Conservation (phyloP, 2,329 filamentous ascomycete species). For the Diaporthe helianthi region DNA sequence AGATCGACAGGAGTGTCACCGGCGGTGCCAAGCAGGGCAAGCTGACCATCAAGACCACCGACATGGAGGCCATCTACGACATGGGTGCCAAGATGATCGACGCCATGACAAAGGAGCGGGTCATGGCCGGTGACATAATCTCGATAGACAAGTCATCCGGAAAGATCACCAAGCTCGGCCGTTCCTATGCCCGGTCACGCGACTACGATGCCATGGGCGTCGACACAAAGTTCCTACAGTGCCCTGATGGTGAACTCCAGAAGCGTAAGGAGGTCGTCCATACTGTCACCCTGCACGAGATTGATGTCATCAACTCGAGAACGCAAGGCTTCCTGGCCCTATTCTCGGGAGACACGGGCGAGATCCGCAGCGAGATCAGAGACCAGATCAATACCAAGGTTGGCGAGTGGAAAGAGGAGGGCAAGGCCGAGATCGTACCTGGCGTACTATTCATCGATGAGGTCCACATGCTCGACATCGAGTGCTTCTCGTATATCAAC, state of each 20-base stretch:
- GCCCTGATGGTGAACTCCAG: constrained; percentile 95
- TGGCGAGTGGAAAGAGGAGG: constrained; percentile 98
- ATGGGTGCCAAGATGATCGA: constrained; percentile 99
- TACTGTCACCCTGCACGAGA: constrained; percentile 96
- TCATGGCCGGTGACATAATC: constrained; percentile 98
- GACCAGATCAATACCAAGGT: constrained; percentile 99
- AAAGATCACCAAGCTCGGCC: constrained; percentile 95
- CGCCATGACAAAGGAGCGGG: constrained; percentile 98
- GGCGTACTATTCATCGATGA: constrained; percentile 98
- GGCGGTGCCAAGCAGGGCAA: constrained; percentile 98
- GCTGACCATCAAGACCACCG: constrained; percentile 98
- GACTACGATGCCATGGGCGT: constrained; percentile 99
- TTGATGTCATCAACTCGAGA: constrained; percentile 98
- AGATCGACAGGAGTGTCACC: constrained; percentile 96
- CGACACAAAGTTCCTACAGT: constrained; percentile 97
- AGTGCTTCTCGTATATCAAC: constrained; percentile 99
- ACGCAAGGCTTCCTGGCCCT: constrained; percentile 98
- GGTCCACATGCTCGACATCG: constrained; percentile 99
- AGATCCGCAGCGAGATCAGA: constrained; percentile 95
- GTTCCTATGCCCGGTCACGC: constrained; percentile 91
- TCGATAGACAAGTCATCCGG: constrained; percentile 98
- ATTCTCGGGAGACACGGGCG: constrained; percentile 96
- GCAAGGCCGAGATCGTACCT: constrained; percentile 97
- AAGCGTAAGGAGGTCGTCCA: constrained; percentile 97
- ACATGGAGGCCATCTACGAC: constrained; percentile 99